phyloP scores from a whole-genome alignment of 495 filamentous ascomycete genomes.

The Cetradonia linearis region DNA sequence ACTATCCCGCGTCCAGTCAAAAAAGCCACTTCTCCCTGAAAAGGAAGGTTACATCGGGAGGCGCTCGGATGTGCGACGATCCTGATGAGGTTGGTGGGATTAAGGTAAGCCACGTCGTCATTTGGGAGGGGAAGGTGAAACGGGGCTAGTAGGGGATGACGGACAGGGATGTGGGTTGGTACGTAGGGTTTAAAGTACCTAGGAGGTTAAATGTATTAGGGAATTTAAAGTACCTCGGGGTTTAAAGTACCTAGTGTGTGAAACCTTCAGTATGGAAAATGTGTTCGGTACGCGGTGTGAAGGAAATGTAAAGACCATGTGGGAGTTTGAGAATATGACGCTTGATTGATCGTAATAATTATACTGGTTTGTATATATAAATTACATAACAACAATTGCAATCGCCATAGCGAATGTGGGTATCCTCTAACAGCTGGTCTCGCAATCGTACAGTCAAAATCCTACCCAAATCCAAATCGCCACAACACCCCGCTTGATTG shows the following conservation, averaged over 20 bases:
- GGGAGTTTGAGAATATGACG: background rate
- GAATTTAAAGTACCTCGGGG: background rate
- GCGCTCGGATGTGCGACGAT: background rate
- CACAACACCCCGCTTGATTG: constrained; percentile 9
- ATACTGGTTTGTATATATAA: background rate
- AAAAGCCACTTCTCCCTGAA: background rate
- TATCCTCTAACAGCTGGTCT: constrained; percentile 8
- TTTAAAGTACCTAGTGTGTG: background rate
- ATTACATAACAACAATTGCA: constrained; percentile 1
- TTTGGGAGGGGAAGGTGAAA: background rate
- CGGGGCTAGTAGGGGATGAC: background rate
- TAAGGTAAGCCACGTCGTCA: background rate
- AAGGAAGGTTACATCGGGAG: background rate
- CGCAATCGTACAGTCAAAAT: constrained; percentile 5
- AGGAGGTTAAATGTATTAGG: background rate
- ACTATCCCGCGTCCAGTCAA: no score
- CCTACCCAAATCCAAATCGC: background rate
- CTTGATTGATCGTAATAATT: background rate
- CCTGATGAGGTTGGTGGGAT: background rate
- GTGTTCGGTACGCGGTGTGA: background rate
- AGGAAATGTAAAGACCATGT: background rate
- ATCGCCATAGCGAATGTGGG: constrained; percentile 26
- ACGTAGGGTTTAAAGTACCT: background rate
- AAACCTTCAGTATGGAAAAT: background rate
- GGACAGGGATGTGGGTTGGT: background rate